Base-by-base conservation (phyloP, 1,139 yeast genomes). In the Geotrichum australiense region DNA sequence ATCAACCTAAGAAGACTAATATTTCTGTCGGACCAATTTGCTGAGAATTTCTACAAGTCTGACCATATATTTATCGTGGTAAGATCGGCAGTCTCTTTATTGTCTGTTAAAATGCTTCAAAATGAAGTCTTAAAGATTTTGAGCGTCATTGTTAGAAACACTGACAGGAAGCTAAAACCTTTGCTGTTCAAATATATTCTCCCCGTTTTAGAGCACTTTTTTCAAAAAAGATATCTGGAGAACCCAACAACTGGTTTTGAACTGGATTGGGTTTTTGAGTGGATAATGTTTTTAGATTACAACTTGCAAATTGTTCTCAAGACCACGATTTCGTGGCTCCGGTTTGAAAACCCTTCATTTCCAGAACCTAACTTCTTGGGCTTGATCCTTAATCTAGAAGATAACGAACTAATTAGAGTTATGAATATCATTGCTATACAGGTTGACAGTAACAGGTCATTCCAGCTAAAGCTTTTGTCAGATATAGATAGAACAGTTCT, bases 1-100 rank as follows among this genome's bases (percentile, higher is more conserved):
- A 42, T 42, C 21, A 37, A 42, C 12, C 23, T 42, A 11, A 36
- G 45, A 21, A 26, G 45, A 16, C 33, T 42, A 10, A 7, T 42
- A n/a, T 42, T 33, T 32, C 29, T 42, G 19, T 32, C 45, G 12
- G 35, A 31, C 14, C 8, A 4, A 4, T 31, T 5, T 31, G 6
- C 35, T 5, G 11, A n/a, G 14, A 20, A 18, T 10, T 8, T 31
- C n/a, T 31, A 14, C 15, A 7, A 19, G 14, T 15, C 29, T 12
- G 39, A 37, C 6, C 37, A 37, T 28, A 7, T 40, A 12, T 12
- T 28, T 10, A 37, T 37, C 4, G 11, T 42, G 6, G 12, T 42
- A 7, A 37, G 23, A 24, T 36, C 39, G 3, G 39, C 39, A 15
- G 34, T 20, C n/a, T 24, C 22, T 19, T 19, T 37, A 10, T 27